phyloP scores from a whole-genome alignment of 495 filamentous ascomycete genomes.

The Penicillium chermesinum region DNA sequence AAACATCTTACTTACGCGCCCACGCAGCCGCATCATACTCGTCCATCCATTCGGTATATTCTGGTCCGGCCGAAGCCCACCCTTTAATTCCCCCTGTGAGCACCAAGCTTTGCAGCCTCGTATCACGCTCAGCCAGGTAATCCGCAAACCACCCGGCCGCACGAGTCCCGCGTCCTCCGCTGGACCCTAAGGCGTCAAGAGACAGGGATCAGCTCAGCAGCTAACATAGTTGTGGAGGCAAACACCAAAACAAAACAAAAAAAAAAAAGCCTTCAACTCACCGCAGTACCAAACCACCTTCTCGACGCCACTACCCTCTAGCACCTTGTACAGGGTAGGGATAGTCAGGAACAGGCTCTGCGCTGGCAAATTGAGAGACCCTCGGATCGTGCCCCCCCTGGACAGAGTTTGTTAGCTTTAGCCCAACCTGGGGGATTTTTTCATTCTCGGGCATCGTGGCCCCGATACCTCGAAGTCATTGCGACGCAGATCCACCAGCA shows the following conservation, averaged over 20 bases:
- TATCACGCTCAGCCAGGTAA: conserved; percentile 45
- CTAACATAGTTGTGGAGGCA: background rate
- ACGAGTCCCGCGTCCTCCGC: conserved; percentile 54
- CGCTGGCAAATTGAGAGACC: conserved; percentile 67
- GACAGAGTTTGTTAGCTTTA: background rate
- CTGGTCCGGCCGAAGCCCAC: conserved; percentile 54
- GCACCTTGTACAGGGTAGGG: conserved; percentile 50
- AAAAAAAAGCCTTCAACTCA: conserved; percentile 26
- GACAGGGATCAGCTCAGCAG: no score
- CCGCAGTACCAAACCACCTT: conserved; percentile 66
- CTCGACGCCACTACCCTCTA: conserved; percentile 43
- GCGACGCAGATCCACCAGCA: conserved; percentile 60
- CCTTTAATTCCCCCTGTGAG: conserved; percentile 59
- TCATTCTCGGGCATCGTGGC: no score
- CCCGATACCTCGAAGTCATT: conserved; percentile 54
- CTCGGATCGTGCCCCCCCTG: conserved; percentile 65
- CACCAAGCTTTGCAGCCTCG: conserved; percentile 48
- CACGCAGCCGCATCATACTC: conserved; percentile 53
- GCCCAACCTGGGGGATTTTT: background rate
- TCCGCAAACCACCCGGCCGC: conserved; percentile 64
- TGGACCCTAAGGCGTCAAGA: no score
- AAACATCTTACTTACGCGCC: conserved; percentile 21
- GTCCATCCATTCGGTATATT: conserved; percentile 53
- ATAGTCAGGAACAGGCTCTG: conserved; percentile 58
- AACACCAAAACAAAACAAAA: background rate